A percentile compares a stretch with the other conserved stretches of the same genome.
Conservation (phyloP, 2,329 filamentous ascomycete species). For the Emergomyces pasteurianus region DNA sequence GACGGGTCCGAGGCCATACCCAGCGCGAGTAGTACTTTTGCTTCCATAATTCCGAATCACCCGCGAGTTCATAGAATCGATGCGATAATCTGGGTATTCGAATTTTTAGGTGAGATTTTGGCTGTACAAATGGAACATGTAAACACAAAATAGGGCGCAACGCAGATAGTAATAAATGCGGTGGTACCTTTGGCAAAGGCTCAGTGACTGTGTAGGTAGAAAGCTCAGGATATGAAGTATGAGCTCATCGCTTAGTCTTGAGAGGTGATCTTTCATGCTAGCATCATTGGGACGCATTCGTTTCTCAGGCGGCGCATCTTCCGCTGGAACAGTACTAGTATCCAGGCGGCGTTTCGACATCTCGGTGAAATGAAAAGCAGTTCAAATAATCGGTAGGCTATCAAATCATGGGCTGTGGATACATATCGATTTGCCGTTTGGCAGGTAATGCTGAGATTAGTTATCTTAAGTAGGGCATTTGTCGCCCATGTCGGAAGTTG, state of each 20-base stretch:
- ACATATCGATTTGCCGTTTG: background rate
- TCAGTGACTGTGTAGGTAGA: slow-evolving; percentile 57
- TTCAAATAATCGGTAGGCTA: background rate
- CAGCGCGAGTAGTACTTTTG: slow-evolving; percentile 77
- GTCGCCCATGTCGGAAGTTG: background rate
- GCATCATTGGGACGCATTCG: slow-evolving; percentile 1
- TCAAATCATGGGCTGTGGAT: background rate
- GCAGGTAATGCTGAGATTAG: background rate
- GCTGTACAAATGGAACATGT: background rate
- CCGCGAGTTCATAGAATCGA: slow-evolving; percentile 59
- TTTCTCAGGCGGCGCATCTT: slow-evolving; percentile 7
- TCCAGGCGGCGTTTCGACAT: slow-evolving; percentile 10
- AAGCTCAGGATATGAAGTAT: slow-evolving; percentile 72
- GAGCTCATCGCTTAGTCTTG: slow-evolving; percentile 72
- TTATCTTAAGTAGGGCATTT: too few relatives aligned
- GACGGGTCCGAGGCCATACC: slow-evolving; percentile 66
- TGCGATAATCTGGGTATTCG: slow-evolving; percentile 40
- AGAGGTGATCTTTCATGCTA: slow-evolving; percentile 47
- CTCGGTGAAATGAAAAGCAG: background rate
- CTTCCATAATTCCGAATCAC: slow-evolving; percentile 86
- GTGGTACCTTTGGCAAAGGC: slow-evolving; percentile 48
- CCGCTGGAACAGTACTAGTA: background rate
- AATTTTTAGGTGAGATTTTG: background rate
- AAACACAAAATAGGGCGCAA: background rate
- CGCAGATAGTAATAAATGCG: background rate